phyloP scores from a whole-genome alignment of 2,329 filamentous ascomycete species.

The Hypoxylon sp. region DNA sequence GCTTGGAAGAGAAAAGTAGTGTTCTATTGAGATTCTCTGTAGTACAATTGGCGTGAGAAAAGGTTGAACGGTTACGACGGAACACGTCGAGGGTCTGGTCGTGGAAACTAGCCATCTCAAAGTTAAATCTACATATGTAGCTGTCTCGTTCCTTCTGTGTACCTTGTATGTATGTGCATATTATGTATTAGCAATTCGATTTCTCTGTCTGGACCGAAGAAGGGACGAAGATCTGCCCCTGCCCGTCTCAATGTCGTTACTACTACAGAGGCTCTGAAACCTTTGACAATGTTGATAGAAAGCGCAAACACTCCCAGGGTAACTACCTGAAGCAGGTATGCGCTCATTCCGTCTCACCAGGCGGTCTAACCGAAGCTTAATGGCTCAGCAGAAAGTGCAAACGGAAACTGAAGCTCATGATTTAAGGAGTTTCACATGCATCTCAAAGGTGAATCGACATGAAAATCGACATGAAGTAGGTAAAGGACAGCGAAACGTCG shows the following conservation, averaged over 20 bases:
- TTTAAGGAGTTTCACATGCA: slow-evolving; percentile 11
- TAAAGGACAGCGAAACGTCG: slow-evolving; percentile 20
- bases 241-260: slow-evolving; percentile 19
- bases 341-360: slow-evolving; percentile 33
- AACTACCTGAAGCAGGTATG: slow-evolving; percentile 31
- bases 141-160: background rate
- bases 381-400: background rate
- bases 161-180: too few relatives aligned
- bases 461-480: slow-evolving; percentile 5
- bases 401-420: slow-evolving; percentile 1
- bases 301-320: slow-evolving; percentile 31
- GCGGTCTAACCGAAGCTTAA: slow-evolving; percentile 11
- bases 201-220: slow-evolving; percentile 15
- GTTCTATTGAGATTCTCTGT: slow-evolving; percentile 6
- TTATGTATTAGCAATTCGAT: background rate
- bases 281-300: background rate
- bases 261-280: background rate
- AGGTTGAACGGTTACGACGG: background rate
- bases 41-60: background rate
- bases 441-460: slow-evolving; percentile 1
- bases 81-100: slow-evolving; percentile 1
- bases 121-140: slow-evolving; percentile 3
- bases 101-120: slow-evolving; percentile 1
- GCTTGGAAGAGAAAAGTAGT: background rate
- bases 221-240: slow-evolving; percentile 24